Base-by-base conservation (phyloP, 2,329 filamentous ascomycete species). In the Metarhizium album region DNA sequence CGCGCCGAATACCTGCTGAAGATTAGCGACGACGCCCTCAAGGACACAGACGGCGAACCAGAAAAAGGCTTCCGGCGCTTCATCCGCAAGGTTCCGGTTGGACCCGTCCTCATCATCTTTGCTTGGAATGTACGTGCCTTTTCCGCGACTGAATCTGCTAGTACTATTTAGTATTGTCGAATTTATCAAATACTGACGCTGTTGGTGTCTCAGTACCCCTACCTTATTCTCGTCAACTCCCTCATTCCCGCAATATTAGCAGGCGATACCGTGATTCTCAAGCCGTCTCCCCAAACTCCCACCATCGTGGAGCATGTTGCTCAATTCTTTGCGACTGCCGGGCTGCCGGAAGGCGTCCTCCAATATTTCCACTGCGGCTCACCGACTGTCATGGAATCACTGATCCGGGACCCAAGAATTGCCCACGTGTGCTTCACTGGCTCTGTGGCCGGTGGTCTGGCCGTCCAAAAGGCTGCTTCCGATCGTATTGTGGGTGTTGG, bases 361-460 rank as follows among this genome's bases (percentile, higher is more conserved):
- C 91, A 96, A 70, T 90, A 87, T 67, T 90, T 96, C 70, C 91
- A 97, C 73, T 87, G 83, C 61, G 91, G 90, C 49, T 88, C 87
- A 46, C 83, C 86, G 24, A 72, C 72, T 45, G 78, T 84, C 53
- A 85, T 97, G 59, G 87, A 94, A 69, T 75, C 82, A 5, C 76
- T 97, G 43, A 83, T 95, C 47, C 79, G 84, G 47, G 82, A 88
- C 53, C 86, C 88, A 6, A 79, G 83, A 57, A 79, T 97, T 55
- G 79, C 85, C 49, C 77, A 90, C 33, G 81, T 97, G 48, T 95
- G 89, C 74, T 97, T 97, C 69, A 97, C 91, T 0, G 91, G 91
- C 35, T 95, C 90, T 6, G 89, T 95, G 9, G 85, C 87, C 11
- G 90, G 88, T 50, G 91, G 91, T 16, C 72, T 96, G 49, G 83